Percentiles rank a stretch among this genome's conserved stretches.
These are phyloP conservation scores for Aspergillus ibericus DNA, from an alignment of 2,329 filamentous ascomycete species.

Conservation along the genomic window DNA sequence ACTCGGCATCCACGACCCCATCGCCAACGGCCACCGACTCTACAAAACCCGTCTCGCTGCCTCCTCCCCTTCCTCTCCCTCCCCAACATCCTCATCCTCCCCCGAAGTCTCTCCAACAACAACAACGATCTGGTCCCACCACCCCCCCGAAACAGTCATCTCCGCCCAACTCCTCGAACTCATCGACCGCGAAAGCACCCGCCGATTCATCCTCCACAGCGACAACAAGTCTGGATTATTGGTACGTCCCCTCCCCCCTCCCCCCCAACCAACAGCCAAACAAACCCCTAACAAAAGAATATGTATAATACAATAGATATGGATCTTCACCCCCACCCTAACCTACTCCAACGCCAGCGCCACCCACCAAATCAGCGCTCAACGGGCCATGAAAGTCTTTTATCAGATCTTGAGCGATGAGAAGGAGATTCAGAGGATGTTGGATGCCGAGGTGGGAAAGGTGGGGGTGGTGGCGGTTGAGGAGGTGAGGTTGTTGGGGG, in stretches of 20 bases:
- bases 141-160: constrained; percentile 43
- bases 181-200: constrained; percentile 56
- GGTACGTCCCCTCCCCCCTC: constrained; percentile 26
- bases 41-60: constrained; percentile 50
- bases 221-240: constrained; percentile 36
- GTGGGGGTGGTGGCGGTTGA: constrained; percentile 47
- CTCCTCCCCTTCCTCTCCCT: constrained; percentile 19
- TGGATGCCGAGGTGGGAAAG: constrained; percentile 38
- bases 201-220: constrained; percentile 55
- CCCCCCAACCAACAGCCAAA: neutral
- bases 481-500: constrained; percentile 45
- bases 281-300: too few relatives aligned
- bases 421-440: constrained; percentile 32
- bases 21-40: constrained; percentile 49
- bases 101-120: constrained; percentile 27
- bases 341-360: constrained; percentile 53
- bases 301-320: constrained; percentile 37
- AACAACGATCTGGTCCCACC: constrained; percentile 27
- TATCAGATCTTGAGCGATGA: constrained; percentile 43
- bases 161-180: constrained; percentile 58
- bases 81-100: constrained; percentile 19
- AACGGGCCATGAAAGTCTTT: constrained; percentile 59
- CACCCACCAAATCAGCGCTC: constrained; percentile 32
- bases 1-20: constrained; percentile 43
- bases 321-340: constrained; percentile 63